Evolutionary conservation across 257 asterid species (phyloP).

Genomic region (Primulina huaijiensis): DNA sequence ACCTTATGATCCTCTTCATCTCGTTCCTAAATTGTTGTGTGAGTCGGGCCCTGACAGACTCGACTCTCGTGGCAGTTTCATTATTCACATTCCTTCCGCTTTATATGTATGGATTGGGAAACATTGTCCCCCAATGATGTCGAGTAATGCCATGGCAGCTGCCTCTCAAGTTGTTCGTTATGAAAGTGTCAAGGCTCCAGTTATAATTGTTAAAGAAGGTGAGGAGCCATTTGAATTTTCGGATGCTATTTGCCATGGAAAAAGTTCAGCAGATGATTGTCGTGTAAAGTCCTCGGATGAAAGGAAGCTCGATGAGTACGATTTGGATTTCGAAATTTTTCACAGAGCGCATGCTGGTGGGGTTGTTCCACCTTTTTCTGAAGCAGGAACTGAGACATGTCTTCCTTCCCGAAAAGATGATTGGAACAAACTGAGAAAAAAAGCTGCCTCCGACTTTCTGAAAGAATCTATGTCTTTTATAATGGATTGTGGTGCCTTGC

Average conservation of each 20-base stretch:
- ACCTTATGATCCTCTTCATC: constrained; percentile 85
- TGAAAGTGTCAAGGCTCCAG: background rate
- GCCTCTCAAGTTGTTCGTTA: background rate
- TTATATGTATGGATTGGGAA: background rate
- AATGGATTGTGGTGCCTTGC: constrained; percentile 24
- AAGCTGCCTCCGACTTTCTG: constrained; percentile 40
- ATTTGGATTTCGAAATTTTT: constrained; percentile 72
- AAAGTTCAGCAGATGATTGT: constrained; percentile 21
- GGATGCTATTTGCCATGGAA: constrained; percentile 31
- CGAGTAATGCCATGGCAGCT: background rate
- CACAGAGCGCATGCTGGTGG: constrained; percentile 73
- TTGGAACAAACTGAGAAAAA: constrained; percentile 69
- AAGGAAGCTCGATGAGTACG: constrained; percentile 55
- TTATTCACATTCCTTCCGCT: background rate
- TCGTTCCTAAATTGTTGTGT: background rate
- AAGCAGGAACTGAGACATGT: constrained; percentile 51
- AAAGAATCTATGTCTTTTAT: constrained; percentile 47
- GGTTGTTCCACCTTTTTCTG: constrained; percentile 71
- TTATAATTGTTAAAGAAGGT: background rate
- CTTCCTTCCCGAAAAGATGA: constrained; percentile 69
- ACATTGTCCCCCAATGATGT: background rate
- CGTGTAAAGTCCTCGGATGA: constrained; percentile 25
- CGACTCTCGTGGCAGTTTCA: background rate
- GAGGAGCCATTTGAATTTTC: background rate
- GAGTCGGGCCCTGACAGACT: background rate